Base-by-base conservation (phyloP, 108 stramenopile genomes). In the Skeletonema costatum region DNA sequence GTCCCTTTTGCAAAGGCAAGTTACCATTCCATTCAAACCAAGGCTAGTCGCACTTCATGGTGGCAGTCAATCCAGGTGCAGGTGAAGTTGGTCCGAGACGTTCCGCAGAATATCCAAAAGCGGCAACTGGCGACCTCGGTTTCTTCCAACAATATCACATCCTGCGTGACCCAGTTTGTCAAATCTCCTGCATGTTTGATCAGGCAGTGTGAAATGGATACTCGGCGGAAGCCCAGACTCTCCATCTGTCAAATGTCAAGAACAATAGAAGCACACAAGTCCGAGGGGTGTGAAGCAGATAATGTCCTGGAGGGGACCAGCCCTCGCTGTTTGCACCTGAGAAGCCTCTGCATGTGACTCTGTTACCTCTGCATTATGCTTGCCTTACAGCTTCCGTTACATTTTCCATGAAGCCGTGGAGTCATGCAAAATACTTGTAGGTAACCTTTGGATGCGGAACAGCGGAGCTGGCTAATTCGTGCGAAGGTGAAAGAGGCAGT, bases 261-360 rank as follows among this genome's bases (percentile, higher is more conserved):
- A 64, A 25, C 7, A 65, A 41, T 29, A 32, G 68, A 75, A 11
- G 62, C 39, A 9, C 10, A 39, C 39, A 39, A 39, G 9, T 9
- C 59, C 60, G 66, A 66, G 25, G 88, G 87, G 91, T 92, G 89
- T n/a, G n/a, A n/a, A n/a, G n/a, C n/a, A n/a, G n/a, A n/a, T n/a
- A n/a, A n/a, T n/a, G n/a, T n/a, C n/a, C n/a, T n/a, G n/a, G n/a
- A n/a, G n/a, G n/a, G n/a, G n/a, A n/a, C n/a, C n/a, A n/a, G n/a
- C n/a, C n/a, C n/a, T n/a, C n/a, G n/a, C n/a, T n/a, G n/a, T n/a
- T n/a, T n/a, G n/a, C n/a, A n/a, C n/a, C n/a, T n/a, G n/a, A n/a
- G n/a, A n/a, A n/a, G n/a, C n/a, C n/a, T n/a, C n/a, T n/a, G n/a
- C n/a, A n/a, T n/a, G n/a, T n/a, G n/a, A n/a, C n/a, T n/a, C n/a